These are phyloP conservation scores for Lasiodiplodia sp. DNA, from an alignment of 2,329 filamentous ascomycete species.

Conservation along the genomic window DNA sequence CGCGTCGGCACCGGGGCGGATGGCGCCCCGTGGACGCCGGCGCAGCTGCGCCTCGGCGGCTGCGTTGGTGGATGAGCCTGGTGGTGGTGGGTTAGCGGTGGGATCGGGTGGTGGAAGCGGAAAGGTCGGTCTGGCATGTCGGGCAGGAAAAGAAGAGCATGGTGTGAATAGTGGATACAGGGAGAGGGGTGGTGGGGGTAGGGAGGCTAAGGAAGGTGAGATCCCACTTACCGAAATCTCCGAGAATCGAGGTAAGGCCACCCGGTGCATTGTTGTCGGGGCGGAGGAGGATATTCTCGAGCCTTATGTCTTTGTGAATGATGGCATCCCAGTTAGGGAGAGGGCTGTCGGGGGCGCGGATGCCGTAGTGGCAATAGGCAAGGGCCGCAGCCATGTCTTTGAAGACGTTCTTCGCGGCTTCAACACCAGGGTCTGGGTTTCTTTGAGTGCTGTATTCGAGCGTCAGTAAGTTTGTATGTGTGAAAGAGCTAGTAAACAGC, in stretches of 20 bases:
- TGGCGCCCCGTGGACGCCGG: neutral
- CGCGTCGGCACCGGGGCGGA: neutral
- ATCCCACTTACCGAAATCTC: constrained; percentile 4
- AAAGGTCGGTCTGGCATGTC: too few species aligned
- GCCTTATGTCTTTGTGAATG: neutral
- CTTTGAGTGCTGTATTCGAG: neutral
- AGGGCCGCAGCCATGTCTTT: neutral
- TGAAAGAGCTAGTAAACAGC: neutral
- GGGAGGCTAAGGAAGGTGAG: neutral
- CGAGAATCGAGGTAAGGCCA: neutral
- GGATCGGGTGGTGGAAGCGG: too few species aligned
- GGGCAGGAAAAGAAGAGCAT: neutral
- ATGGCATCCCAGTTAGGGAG: neutral
- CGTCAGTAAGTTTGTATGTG: neutral
- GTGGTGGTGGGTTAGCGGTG: neutral
- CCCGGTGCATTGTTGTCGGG: neutral
- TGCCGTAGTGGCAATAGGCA: neutral
- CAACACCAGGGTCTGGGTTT: neutral
- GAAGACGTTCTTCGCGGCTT: neutral
- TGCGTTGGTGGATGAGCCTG: neutral
- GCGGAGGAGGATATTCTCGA: neutral
- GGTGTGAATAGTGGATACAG: neutral
- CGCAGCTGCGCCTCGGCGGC: neutral
- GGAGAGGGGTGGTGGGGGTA: too few species aligned
- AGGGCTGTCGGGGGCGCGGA: neutral